These are phyloP conservation scores for Ceratobasidium sp. DNA, from an alignment of 1,284 basidiomycete species.

Conservation along the genomic window DNA sequence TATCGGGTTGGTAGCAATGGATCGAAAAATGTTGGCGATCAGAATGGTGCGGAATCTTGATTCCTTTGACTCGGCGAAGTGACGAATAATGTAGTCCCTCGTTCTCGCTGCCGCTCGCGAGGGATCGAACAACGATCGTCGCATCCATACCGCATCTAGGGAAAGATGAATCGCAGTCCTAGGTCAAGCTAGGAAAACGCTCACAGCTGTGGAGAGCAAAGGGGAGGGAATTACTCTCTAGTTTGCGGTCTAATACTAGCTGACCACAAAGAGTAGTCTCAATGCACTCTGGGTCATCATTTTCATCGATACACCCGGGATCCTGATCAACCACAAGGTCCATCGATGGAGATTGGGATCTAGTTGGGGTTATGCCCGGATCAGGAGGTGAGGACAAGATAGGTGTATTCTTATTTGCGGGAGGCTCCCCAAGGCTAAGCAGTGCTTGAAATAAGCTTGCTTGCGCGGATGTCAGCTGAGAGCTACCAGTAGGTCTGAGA, in stretches of 20 bases:
- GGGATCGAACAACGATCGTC: conserved; percentile 19
- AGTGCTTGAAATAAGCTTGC: conserved; percentile 25
- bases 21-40: conserved; percentile 8
- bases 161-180: not conserved
- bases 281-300: conserved; percentile 11
- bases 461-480: conserved; percentile 22
- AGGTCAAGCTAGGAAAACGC: not conserved
- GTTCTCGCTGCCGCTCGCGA: conserved; percentile 19
- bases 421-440: conserved; percentile 16
- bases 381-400: not conserved
- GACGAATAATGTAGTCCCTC: conserved; percentile 12
- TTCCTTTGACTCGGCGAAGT: conserved; percentile 13
- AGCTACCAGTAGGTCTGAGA: no score
- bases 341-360: not conserved
- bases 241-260: conserved; percentile 4
- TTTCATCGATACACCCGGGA: not conserved
- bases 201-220: conserved; percentile 30
- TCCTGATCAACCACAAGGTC: not conserved
- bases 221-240: conserved; percentile 16
- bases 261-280: conserved; percentile 3
- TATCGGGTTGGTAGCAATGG: not conserved
- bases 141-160: conserved; percentile 4
- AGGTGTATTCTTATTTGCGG: not conserved
- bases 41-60: conserved; percentile 8
- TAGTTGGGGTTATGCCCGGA: not conserved